phyloP scores from a whole-genome alignment of 2,329 filamentous ascomycete genomes.

The Purpureocillium takamizusanense region DNA sequence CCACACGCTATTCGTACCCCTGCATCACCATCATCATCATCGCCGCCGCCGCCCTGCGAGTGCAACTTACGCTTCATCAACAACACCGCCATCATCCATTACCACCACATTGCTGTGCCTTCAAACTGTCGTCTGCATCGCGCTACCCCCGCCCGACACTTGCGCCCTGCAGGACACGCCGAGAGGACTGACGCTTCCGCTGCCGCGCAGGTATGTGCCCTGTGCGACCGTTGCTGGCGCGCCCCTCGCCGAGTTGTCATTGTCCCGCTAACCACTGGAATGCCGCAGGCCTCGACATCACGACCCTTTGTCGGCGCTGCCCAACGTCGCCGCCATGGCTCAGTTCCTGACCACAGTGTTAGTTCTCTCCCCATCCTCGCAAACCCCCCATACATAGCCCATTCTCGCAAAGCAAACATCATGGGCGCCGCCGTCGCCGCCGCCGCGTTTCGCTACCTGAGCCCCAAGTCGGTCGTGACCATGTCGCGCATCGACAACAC shows the following conservation, averaged over 20 bases:
- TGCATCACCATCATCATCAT: no score
- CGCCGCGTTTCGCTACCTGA: constrained; percentile 19
- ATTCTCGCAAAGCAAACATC: constrained; percentile 1
- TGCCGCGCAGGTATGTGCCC: neutral
- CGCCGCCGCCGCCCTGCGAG: neutral
- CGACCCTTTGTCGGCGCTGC: constrained; percentile 4
- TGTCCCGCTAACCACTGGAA: constrained; percentile 34
- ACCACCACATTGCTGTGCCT: neutral
- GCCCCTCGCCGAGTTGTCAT: constrained; percentile 10
- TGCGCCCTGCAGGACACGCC: no score
- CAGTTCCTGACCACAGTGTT: constrained; percentile 35
- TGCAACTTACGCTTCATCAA: neutral
- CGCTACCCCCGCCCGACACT: no score
- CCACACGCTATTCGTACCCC: no score
- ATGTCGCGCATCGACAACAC: constrained; percentile 20
- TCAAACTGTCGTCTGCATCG: no score
- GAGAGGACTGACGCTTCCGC: no score
- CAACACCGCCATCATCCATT: constrained; percentile 1
- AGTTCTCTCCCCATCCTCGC: constrained; percentile 13
- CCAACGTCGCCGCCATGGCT: constrained; percentile 21
- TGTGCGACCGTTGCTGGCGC: no score
- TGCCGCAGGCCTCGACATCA: constrained; percentile 18
- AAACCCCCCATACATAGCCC: no score
- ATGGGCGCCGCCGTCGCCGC: constrained; percentile 12
- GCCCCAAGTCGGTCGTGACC: constrained; percentile 20